These are phyloP conservation scores for Silene vulgaris DNA, from an alignment of 179 eudicot genomes.

Conservation along the genomic window DNA sequence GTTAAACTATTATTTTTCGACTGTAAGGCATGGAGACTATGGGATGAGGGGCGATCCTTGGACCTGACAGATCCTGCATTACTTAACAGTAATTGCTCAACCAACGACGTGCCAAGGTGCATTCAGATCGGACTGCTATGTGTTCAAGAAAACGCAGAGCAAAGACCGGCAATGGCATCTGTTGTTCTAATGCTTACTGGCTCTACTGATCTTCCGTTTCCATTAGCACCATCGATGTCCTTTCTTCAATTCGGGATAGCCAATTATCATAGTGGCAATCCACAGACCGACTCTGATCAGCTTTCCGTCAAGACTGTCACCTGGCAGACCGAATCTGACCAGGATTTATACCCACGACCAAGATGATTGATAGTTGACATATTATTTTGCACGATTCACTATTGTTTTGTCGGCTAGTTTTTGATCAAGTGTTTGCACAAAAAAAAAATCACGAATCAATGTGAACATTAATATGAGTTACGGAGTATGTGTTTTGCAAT, in stretches of 20 bases:
- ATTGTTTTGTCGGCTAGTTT: neutral
- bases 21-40: conserved; percentile 44
- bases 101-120: conserved; percentile 33
- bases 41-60: conserved; percentile 30
- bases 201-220: neutral
- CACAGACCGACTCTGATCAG: neutral
- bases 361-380: neutral
- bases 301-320: neutral
- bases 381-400: neutral
- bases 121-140: conserved; percentile 44
- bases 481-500: too few species aligned
- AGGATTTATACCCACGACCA: conserved; percentile 14
- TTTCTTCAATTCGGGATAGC: neutral
- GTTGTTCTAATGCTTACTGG: conserved; percentile 1
- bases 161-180: neutral
- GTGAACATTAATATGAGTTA: too few species aligned
- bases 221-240: neutral
- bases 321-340: neutral
- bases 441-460: too few species aligned
- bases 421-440: too few species aligned
- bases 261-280: too few species aligned
- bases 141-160: conserved; percentile 34
- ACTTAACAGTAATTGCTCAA: conserved; percentile 12
- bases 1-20: neutral
- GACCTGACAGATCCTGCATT: conserved; percentile 29